Evolutionary conservation across 352 stramenopile species (phyloP), one percentile per base, ranked within the genome.

Genomic region (Phytophthora fragariae): DNA sequence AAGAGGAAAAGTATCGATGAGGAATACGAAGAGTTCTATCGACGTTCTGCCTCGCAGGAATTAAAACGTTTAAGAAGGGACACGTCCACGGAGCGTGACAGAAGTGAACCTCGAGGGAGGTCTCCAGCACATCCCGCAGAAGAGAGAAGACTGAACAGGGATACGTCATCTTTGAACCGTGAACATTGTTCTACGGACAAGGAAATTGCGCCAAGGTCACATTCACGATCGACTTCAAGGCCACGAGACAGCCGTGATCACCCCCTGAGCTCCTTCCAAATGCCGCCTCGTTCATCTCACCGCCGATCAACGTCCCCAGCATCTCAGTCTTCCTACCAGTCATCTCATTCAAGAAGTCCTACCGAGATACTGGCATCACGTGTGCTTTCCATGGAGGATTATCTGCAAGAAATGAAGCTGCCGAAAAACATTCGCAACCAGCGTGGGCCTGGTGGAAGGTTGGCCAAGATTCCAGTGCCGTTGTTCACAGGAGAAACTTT

Each of bases 401-500:
- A 62, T 47, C 1, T 73, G 14, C 41, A 19, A 1, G 64, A 76
- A n/a, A 56, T 73, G 10, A 68, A 73, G 53, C 24, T 35, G 10
- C 57, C 57, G 8, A 76, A 73, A 35, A 47, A 44, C 12, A 57
- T 21, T 50, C 44, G 44, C 44, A n/a, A 50, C 19, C 44, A 55
- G 24, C 55, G 50, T 52, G 46, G 49, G 6, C 0, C 37, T 39
- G 58, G 60, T 47, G 69, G 35, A 29, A 72, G 59, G 33, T 31
- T 75, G 24, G 19, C 37, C 37, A 75, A 68, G 39, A 75, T 75
- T 46, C 62, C 68, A 47, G 44, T 63, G 47, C 68, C 68, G 31
- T 62, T 75, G 39, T 68, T 75, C 29, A 19, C 62, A 60, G 62
- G 68, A 19, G 68, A 75, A 59, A 75, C 62, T 33, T 52, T 72